phyloP scores from a whole-genome alignment of 208 protist species.

The Leishmania guyanensis region DNA sequence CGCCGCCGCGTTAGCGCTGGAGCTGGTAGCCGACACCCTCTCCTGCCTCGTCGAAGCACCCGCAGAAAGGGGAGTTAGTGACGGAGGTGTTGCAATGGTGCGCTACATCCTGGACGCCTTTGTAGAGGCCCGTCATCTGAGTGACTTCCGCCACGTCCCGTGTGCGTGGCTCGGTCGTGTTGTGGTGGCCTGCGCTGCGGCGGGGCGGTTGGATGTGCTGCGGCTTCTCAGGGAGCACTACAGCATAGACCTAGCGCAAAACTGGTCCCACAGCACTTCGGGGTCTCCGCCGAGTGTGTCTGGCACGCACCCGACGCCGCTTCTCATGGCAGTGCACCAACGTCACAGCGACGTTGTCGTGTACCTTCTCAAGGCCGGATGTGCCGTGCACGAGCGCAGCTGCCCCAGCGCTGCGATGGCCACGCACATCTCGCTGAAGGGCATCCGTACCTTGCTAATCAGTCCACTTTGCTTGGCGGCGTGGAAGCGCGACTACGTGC shows the following conservation, averaged over 20 bases:
- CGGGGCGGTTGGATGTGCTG: slow-evolving; percentile 45
- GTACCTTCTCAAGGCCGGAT: slow-evolving; percentile 55
- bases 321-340: slow-evolving; percentile 44
- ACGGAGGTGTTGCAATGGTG: slow-evolving; percentile 16
- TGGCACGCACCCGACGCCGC: slow-evolving; percentile 6
- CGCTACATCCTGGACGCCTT: slow-evolving; percentile 31
- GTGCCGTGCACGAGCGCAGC: slow-evolving; percentile 31
- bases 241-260: slow-evolving; percentile 30
- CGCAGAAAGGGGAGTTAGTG: background rate
- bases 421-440: slow-evolving; percentile 21
- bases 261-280: background rate
- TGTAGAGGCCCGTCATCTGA: slow-evolving; percentile 19
- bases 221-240: slow-evolving; percentile 45
- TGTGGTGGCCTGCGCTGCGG: slow-evolving; percentile 44
- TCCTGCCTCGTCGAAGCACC: slow-evolving; percentile 4
- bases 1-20: slow-evolving; percentile 12
- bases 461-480: slow-evolving; percentile 68
- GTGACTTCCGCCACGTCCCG: slow-evolving; percentile 26
- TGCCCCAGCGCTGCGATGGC: slow-evolving; percentile 23
- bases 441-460: slow-evolving; percentile 33
- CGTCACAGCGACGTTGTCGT: slow-evolving; percentile 42
- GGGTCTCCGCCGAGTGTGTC: background rate
- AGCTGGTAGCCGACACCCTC: slow-evolving; percentile 17
- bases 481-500: slow-evolving; percentile 45
- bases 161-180: slow-evolving; percentile 49